Evolutionary conservation across 371 early-diverging fungal genomes (phyloP), one percentile per base, ranked within the genome.

Genomic region (Blastocladiella emersonii): DNA sequence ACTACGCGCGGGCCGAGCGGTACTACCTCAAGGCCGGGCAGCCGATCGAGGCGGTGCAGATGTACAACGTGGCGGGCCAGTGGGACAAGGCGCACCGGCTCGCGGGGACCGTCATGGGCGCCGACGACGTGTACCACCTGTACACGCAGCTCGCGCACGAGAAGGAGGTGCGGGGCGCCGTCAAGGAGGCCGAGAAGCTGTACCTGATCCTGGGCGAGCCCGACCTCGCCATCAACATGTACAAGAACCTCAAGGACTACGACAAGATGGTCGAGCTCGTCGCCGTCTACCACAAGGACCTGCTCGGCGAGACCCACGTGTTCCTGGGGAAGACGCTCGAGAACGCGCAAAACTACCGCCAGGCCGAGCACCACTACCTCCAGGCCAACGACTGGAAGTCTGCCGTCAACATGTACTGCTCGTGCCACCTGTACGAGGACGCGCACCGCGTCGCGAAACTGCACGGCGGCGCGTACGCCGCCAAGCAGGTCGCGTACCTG

Each of bases 221-320:
- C 2, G 82, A 81, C 63, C 67, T 77, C 10, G 82, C 82, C 34
- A 81, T 81, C 65, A 77, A 77, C 63, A 81, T 81, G 82, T 80
- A 81, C 74, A 81, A 78, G 60, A 78, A 76, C 57, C 72, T 74
- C 68, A 77, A 76, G 64, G 73, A 75, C n/a, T 81, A 78, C 64
- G 79, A 78, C 59, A 67, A 74, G 35, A 77, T 81, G 82, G 72
- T 80, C 49, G 72, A 79, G n/a, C 66, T 81, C 17, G 82, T 81
- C 23, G 72, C 76, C 10, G 68, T 68, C 10, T 72, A 78, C 65
- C 80, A 78, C 67, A 79, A 78, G 65, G 79, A 79, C 56, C 61
- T 78, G 53, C 59, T 81, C 21, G 51, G 51, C 5, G 82, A 81
- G 60, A 81, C 82, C 34, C 80, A 78, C 63, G 34, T 77, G 56